Conservation (phyloP, 2,329 filamentous ascomycete genomes). For the Ilyonectria destructans region DNA sequence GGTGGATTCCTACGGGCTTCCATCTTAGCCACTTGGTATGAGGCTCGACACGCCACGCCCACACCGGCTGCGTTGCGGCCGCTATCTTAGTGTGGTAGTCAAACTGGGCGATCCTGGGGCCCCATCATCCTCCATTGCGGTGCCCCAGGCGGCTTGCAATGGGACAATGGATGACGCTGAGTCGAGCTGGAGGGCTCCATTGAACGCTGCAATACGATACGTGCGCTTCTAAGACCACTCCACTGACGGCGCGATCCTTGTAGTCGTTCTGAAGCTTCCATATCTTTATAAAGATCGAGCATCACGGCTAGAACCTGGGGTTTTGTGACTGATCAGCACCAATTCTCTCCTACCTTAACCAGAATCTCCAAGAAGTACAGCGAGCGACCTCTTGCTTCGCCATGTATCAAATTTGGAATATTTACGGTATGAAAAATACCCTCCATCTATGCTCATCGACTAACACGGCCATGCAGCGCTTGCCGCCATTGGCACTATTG, state of each 20-base stretch:
- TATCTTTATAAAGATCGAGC: constrained; percentile 41
- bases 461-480: constrained; percentile 49
- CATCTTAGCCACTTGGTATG: constrained; percentile 13
- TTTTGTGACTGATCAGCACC: constrained; percentile 24
- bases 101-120: constrained; percentile 44
- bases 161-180: constrained; percentile 43
- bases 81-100: constrained; percentile 25
- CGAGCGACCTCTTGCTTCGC: constrained; percentile 23
- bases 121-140: constrained; percentile 35
- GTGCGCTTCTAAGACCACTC: constrained; percentile 48
- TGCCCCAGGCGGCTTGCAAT: constrained; percentile 12
- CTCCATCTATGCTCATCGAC: neutral
- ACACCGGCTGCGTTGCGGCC: constrained; percentile 5
- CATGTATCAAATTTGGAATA: constrained; percentile 58
- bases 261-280: constrained; percentile 15
- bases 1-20: constrained; percentile 12
- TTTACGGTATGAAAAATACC: constrained; percentile 51
- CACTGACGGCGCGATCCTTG: constrained; percentile 36
- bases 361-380: constrained; percentile 10
- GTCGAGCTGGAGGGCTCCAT: constrained; percentile 35
- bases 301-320: neutral
- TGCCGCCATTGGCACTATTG: constrained; percentile 59
- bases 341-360: constrained; percentile 15
- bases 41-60: constrained; percentile 34
- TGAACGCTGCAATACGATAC: constrained; percentile 39